These are phyloP conservation scores for Salvia splendens DNA, from an alignment of 257 asterid species.

Conservation along the genomic window DNA sequence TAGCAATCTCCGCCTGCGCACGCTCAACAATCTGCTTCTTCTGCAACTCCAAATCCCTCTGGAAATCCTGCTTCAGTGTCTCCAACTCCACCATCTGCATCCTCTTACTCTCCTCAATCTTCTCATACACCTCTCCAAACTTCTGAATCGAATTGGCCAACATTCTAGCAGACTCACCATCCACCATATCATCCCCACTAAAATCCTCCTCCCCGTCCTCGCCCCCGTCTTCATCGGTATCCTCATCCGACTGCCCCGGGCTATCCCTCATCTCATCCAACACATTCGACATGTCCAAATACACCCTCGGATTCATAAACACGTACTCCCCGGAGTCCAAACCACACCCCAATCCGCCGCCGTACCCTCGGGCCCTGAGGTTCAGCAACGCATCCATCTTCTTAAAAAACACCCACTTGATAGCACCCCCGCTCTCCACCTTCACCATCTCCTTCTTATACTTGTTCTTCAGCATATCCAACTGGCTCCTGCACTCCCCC, in stretches of 20 bases:
- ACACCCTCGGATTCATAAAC: conserved; percentile 76
- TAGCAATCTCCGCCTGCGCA: conserved; percentile 76
- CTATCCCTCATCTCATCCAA: conserved; percentile 96
- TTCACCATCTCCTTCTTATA: conserved; percentile 75
- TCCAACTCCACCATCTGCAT: conserved; percentile 84
- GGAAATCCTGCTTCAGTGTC: conserved; percentile 78
- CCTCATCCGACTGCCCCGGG: conserved; percentile 78
- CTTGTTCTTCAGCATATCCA: conserved; percentile 77
- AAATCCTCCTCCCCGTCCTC: conserved; percentile 42
- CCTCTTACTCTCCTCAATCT: conserved; percentile 83
- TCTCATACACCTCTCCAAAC: conserved; percentile 82
- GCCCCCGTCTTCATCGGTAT: conserved; percentile 51
- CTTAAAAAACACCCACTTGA: conserved; percentile 84
- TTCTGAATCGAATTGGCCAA: conserved; percentile 74
- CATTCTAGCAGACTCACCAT: conserved; percentile 57
- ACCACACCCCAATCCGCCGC: conserved; percentile 73
- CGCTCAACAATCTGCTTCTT: conserved; percentile 80
- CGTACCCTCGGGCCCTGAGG: conserved; percentile 50
- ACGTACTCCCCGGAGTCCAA: conserved; percentile 90
- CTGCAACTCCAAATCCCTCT: conserved; percentile 82
- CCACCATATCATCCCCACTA: conserved; percentile 36
- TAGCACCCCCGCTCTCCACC: conserved; percentile 63
- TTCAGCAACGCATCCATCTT: conserved; percentile 77
- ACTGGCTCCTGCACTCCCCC: conserved; percentile 64
- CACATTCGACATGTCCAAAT: conserved; percentile 78